Conservation (phyloP, 2,329 filamentous ascomycete species). For the Calonectria naviculata region DNA sequence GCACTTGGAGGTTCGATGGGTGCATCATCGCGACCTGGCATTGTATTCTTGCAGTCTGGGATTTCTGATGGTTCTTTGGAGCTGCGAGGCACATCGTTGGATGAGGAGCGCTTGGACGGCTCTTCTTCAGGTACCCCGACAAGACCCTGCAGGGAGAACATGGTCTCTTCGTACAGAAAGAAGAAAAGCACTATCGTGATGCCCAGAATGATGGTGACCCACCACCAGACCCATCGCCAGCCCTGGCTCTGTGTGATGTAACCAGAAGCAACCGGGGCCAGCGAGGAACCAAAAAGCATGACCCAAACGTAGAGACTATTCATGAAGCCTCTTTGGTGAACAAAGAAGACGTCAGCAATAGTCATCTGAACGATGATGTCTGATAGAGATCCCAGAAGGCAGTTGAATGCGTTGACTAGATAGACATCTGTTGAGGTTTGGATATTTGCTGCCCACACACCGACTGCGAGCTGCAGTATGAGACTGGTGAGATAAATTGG, state of each 20-base stretch:
- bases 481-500: neutral
- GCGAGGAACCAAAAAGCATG: constrained; percentile 41
- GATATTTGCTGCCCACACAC: constrained; percentile 55
- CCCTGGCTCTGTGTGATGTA: constrained; percentile 36
- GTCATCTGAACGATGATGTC: constrained; percentile 54
- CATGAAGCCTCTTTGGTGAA: constrained; percentile 51
- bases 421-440: constrained; percentile 55
- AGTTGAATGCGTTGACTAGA: constrained; percentile 49
- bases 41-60: too few species aligned
- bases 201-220: constrained; percentile 33
- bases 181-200: constrained; percentile 30
- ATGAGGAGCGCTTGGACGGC: neutral
- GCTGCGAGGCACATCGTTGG: neutral
- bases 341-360: constrained; percentile 46
- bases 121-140: neutral
- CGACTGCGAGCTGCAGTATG: constrained; percentile 29
- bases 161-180: constrained; percentile 49
- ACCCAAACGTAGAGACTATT: constrained; percentile 47
- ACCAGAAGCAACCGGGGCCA: constrained; percentile 44
- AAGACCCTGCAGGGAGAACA: neutral
- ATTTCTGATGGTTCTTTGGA: neutral
- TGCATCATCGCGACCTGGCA: too few species aligned
- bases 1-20: too few species aligned
- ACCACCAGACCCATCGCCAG: constrained; percentile 54
- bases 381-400: constrained; percentile 50